A percentile compares a stretch with the other conserved stretches of the same genome.
These are phyloP conservation scores for Epichloe bromicola DNA, from an alignment of 2,329 filamentous ascomycete genomes.

Conservation along the genomic window DNA sequence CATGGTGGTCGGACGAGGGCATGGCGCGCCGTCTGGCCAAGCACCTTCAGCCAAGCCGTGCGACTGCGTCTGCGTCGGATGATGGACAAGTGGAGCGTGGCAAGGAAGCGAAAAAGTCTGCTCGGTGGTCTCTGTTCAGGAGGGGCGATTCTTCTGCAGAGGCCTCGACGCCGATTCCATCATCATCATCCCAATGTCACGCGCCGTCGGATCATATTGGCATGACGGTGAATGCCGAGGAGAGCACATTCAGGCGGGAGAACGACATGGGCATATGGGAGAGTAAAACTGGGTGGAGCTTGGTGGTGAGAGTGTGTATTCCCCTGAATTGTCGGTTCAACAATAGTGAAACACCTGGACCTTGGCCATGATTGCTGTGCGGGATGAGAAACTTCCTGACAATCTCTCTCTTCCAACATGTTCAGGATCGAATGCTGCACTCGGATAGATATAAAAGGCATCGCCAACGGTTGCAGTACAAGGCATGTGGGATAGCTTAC, in stretches of 20 bases:
- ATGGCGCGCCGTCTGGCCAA: conserved; percentile 32
- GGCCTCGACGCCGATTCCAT: not conserved
- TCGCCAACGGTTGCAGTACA: too few relatives aligned
- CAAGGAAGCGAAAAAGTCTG: conserved; percentile 14
- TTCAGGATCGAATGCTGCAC: too few relatives aligned
- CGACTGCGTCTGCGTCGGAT: conserved; percentile 5
- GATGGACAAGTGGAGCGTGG: conserved; percentile 19
- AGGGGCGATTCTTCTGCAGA: conserved; percentile 8
- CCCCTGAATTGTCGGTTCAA: not conserved
- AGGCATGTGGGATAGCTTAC: too few relatives aligned
- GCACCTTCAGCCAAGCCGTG: conserved; percentile 26
- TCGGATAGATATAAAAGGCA: too few relatives aligned
- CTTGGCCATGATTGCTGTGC: too few relatives aligned
- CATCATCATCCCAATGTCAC: not conserved
- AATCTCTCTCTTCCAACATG: too few relatives aligned
- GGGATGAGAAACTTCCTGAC: too few relatives aligned
- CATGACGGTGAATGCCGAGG: conserved; percentile 31
- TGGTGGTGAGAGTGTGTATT: conserved; percentile 24
- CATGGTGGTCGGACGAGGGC: conserved; percentile 36
- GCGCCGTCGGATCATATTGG: conserved; percentile 14
- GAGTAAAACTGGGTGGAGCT: conserved; percentile 34
- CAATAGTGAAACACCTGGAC: too few relatives aligned
- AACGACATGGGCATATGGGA: conserved; percentile 41
- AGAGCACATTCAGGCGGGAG: conserved; percentile 37
- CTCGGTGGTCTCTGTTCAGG: conserved; percentile 21